Base-by-base conservation (phyloP, 805 yeast genomes). In the Saccharomycopsis olivae region DNA sequence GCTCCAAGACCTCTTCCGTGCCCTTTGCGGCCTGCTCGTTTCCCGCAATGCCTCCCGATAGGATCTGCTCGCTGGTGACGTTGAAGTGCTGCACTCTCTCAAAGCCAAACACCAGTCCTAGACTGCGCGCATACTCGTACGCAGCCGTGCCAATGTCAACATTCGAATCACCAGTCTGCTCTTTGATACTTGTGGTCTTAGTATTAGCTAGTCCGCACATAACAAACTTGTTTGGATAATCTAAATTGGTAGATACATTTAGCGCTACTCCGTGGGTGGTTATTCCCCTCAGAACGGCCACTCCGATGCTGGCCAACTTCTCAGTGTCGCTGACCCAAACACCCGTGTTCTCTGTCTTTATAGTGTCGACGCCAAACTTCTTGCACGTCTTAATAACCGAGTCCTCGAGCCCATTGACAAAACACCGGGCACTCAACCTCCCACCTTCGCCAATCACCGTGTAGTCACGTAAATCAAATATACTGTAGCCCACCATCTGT, bases 231-330 rank as follows among this genome's bases (percentile, higher is more conserved):
- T 85, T 79, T 50, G 89, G 68, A 59, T 69, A 82, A 29, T 72
- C 66, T 33, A 86, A 65, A 51, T 87, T 87, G 1, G 95, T 86
- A 24, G 53, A 46, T 2, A 83, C 78, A 54, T 92, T 92, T 33
- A 92, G 68, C 1, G 89, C 84, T 13, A 89, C 66, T 0, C 99
- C 98, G 60, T 88, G 95, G 1, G 92, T 76, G 0, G 96, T 85
- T 24, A 92, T 69, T 10, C 82, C 76, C 43, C 96, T 63, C 47
- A 86, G 78, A 5, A 89, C 78, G 52, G 86, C 87, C 38, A 89
- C 75, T 0, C 98, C 98, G 3, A 94, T 72, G 18, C 96, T 82
- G 1, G 95, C 88, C 24, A 92, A 79, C 56, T 92, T 88, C 39
- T 66, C 59, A 4, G 64, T 52, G 11, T 61, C 59, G 33, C 58